A percentile compares a stretch with the other conserved stretches of the same genome.
phyloP scores from a whole-genome alignment of 805 yeast genomes.

The Kodamaea laetipori region DNA sequence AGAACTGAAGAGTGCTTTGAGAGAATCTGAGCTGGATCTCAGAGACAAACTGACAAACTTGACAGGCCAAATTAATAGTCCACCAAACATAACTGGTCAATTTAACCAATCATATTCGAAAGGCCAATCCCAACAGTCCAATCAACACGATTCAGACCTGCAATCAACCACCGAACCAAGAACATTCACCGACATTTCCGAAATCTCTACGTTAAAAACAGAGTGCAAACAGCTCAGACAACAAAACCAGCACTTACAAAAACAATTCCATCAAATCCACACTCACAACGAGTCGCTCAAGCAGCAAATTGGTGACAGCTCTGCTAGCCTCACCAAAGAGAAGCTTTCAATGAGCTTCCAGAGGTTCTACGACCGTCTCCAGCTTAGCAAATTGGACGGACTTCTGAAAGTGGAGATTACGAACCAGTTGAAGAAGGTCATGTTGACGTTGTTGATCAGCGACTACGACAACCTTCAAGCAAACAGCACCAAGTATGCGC shows the following conservation, averaged over 20 bases:
- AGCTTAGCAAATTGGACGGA: constrained; percentile 32
- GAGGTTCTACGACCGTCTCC: constrained; percentile 27
- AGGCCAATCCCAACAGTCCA: too few species aligned
- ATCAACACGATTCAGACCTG: too few species aligned
- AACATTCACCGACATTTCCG: background rate
- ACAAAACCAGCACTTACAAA: constrained; percentile 8
- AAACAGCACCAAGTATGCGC: constrained; percentile 29
- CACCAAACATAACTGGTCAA: too few species aligned
- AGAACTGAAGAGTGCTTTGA: background rate
- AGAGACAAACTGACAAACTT: background rate
- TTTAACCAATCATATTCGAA: too few species aligned
- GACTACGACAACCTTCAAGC: constrained; percentile 31
- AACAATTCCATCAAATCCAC: constrained; percentile 5
- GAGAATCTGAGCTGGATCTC: background rate
- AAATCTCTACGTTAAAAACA: background rate
- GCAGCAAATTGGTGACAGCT: constrained; percentile 20
- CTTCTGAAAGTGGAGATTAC: constrained; percentile 30
- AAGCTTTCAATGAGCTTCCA: constrained; percentile 21
- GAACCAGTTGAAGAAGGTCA: constrained; percentile 34
- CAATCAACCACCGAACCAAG: too few species aligned
- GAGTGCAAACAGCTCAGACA: constrained; percentile 1
- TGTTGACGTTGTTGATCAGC: constrained; percentile 37
- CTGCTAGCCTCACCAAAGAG: constrained; percentile 17
- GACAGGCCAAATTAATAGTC: too few species aligned
- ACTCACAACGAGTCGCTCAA: constrained; percentile 4